A percentile compares a stretch with the other conserved stretches of the same genome.
phyloP scores from a whole-genome alignment of 2,329 filamentous ascomycete genomes.

The Penicillium olsonii region DNA sequence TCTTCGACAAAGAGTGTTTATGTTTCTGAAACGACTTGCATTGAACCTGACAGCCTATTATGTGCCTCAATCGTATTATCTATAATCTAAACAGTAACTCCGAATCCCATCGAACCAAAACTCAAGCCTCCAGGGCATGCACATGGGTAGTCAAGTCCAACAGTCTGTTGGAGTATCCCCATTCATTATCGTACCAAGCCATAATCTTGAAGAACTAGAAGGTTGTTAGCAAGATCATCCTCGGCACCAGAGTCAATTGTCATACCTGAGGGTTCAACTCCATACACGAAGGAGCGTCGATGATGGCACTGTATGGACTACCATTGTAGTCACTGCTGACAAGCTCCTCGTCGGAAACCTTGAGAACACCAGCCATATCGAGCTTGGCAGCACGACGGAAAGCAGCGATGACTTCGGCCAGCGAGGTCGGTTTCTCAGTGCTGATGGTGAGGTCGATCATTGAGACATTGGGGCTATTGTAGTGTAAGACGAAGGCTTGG shows the following conservation, averaged over 20 bases:
- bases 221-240: constrained; percentile 26
- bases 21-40: too few relatives aligned
- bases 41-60: not conserved
- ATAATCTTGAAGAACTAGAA: constrained; percentile 91
- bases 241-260: not conserved
- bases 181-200: constrained; percentile 95
- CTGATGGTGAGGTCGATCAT: constrained; percentile 89
- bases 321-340: constrained; percentile 87
- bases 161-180: constrained; percentile 89
- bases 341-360: constrained; percentile 86
- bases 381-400: constrained; percentile 45
- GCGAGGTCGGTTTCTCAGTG: constrained; percentile 70
- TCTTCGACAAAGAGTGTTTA: too few relatives aligned
- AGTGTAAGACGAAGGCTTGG: not conserved
- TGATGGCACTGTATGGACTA: constrained; percentile 84
- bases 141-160: constrained; percentile 60
- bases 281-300: constrained; percentile 92
- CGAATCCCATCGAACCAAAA: not conserved
- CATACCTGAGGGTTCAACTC: constrained; percentile 64
- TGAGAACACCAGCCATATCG: constrained; percentile 65
- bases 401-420: constrained; percentile 25
- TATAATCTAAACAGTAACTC: not conserved
- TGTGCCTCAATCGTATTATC: not conserved
- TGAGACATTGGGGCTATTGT: constrained; percentile 75
- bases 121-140: constrained; percentile 19